Evolutionary conservation across 106 monocot genomes (phyloP).

Genomic region (Alisma plantagoaquatica): DNA sequence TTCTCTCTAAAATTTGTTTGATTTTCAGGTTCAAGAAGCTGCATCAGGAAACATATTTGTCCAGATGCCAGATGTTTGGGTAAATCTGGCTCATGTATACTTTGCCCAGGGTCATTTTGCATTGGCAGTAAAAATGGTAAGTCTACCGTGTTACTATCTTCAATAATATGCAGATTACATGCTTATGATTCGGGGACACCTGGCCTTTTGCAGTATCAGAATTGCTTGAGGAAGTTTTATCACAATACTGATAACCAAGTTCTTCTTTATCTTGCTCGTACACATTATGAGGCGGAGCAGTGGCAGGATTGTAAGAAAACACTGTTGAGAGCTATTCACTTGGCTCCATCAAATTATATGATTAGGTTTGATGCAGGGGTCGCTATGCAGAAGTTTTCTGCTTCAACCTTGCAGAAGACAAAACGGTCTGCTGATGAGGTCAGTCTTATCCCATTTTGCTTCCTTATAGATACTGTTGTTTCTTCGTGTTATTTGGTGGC

Average conservation of each 20-base stretch:
- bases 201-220: constrained; percentile 77
- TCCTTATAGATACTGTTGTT: background rate
- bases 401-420: constrained; percentile 81
- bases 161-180: no score
- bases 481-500: background rate
- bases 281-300: constrained; percentile 96
- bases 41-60: constrained; percentile 90
- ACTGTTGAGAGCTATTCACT: constrained; percentile 83
- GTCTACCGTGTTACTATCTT: no score
- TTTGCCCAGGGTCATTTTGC: constrained; percentile 98
- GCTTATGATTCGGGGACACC: no score
- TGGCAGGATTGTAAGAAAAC: constrained; percentile 99
- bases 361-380: constrained; percentile 89
- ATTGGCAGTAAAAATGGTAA: constrained; percentile 90
- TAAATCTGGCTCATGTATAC: constrained; percentile 97
- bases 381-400: constrained; percentile 97
- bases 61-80: constrained; percentile 99
- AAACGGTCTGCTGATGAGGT: constrained; percentile 97
- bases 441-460: background rate
- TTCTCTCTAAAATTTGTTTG: no score
- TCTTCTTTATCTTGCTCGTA: constrained; percentile 79
- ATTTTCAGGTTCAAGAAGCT: constrained; percentile 91
- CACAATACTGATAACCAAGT: constrained; percentile 75
- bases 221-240: constrained; percentile 93
- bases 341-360: constrained; percentile 92